These are phyloP conservation scores for Erythrobasidium yunnanense DNA, from an alignment of 768 basidiomycete genomes.

Conservation along the genomic window DNA sequence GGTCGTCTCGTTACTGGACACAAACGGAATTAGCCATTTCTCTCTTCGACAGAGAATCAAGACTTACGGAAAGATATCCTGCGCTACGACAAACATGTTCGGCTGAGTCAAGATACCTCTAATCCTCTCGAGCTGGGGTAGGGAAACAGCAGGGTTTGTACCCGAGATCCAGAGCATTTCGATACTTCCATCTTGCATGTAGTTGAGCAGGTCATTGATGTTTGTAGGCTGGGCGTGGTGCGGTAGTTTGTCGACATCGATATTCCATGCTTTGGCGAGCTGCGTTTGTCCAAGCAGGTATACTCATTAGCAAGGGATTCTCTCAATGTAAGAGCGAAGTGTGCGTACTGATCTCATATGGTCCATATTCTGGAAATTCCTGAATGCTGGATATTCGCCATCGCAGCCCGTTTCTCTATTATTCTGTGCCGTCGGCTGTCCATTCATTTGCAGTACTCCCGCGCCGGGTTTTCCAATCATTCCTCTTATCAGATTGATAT, in stretches of 20 bases:
- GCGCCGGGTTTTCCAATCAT: conserved; percentile 32
- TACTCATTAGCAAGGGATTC: neutral
- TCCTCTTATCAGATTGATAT: conserved; percentile 33
- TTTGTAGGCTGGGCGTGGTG: conserved; percentile 32
- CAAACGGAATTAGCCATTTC: neutral
- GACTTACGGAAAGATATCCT: conserved; percentile 34
- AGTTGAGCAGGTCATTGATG: conserved; percentile 31
- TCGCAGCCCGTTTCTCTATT: conserved; percentile 35
- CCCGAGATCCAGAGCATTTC: conserved; percentile 36
- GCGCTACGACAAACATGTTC: conserved; percentile 31
- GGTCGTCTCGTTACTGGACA: conserved; percentile 31
- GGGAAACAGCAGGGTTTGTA: conserved; percentile 33
- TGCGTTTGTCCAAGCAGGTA: conserved; percentile 28
- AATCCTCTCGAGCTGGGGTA: conserved; percentile 31
- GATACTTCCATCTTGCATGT: conserved; percentile 32
- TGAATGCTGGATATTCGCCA: conserved; percentile 35
- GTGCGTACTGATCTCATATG: neutral
- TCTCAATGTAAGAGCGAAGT: neutral
- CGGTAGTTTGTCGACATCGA: conserved; percentile 31
- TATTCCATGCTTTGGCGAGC: conserved; percentile 34
- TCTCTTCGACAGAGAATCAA: neutral
- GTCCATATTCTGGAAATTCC: conserved; percentile 21
- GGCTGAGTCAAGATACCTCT: conserved; percentile 27
- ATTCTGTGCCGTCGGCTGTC: conserved; percentile 36
- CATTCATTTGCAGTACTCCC: conserved; percentile 34